Evolutionary conservation across 331 rosid genomes (phyloP), one percentile per base, ranked within the genome.

Genomic region (Malus hybrid): DNA sequence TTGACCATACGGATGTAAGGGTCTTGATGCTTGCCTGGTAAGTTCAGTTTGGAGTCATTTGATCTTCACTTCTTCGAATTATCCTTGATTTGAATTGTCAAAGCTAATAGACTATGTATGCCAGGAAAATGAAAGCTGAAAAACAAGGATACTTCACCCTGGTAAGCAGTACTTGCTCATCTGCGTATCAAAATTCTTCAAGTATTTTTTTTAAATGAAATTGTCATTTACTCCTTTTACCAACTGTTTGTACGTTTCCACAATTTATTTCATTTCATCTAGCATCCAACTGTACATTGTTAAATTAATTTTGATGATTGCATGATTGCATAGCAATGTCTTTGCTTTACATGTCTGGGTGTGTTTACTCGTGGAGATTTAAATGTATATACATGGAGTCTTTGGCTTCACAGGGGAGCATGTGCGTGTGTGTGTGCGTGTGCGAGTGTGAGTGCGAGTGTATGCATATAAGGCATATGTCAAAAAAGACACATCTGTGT

Each of bases 1-100:
- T 94, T 80, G 86, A 87, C 76, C 96, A 88, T 83, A 94, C 97
- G 57, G 97, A 94, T 86, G 91, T 89, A 77, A 90, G 99, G 85
- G 85, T 94, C 81, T 86, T 94, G 90, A 92, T 94, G 96, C 97
- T 94, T 71, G 99, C 99, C 7, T 94, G 99, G 99, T 94, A 86
- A 83, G 90, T 84, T 74, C 57, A 76, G 52, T 52, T 68, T 74
- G 50, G 61, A 65, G 31, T 74, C 56, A 42, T 69, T 70, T 64
- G 29, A 57, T 22, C 75, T 54, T 80, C 66, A 62, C 14, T 73
- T 80, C 75, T 20, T 69, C 52, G 50, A 59, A 28, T 73, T 70
- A 27, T 39, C 18, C 60, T 75, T 80, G 44, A 69, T 65, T 66
- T 72, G 46, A 75, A 81, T 33, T 80, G 76, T 28, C 65, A 67